These are phyloP conservation scores for Penicillium silybi DNA, from an alignment of 495 filamentous ascomycete species.

Conservation along the genomic window DNA sequence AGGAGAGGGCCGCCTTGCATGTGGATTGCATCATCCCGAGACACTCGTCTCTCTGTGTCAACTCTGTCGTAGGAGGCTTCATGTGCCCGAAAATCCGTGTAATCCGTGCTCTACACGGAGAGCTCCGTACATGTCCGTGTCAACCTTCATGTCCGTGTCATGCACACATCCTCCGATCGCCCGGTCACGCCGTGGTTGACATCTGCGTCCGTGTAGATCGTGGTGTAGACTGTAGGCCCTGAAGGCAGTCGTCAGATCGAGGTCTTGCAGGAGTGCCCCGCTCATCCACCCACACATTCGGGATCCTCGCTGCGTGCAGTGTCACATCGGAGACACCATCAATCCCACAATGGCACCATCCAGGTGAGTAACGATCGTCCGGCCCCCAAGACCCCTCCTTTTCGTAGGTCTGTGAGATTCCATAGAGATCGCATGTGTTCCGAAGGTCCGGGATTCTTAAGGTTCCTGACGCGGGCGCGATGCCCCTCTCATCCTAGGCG, in stretches of 20 bases:
- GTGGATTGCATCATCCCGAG: conserved; percentile 18
- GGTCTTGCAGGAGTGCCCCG: not conserved
- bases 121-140: not conserved
- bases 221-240: not conserved
- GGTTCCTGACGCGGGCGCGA: conserved; percentile 11
- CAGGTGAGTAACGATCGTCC: conserved; percentile 3
- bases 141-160: not conserved
- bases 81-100: not conserved
- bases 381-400: not conserved
- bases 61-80: not conserved
- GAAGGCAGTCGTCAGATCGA: not conserved
- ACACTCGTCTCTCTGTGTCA: not conserved
- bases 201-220: conserved; percentile 15
- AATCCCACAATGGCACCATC: not conserved
- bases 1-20: conserved; percentile 15
- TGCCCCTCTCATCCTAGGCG: conserved; percentile 6
- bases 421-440: not conserved
- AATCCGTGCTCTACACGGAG: not conserved
- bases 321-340: conserved; percentile 4
- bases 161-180: not conserved
- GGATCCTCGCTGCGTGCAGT: conserved; percentile 4
- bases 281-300: not conserved
- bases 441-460: not conserved
- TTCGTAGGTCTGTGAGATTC: not conserved
- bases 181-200: conserved; percentile 6